phyloP scores from a whole-genome alignment of 306 rosid species.

The Dalbergia cochinchinensis region DNA sequence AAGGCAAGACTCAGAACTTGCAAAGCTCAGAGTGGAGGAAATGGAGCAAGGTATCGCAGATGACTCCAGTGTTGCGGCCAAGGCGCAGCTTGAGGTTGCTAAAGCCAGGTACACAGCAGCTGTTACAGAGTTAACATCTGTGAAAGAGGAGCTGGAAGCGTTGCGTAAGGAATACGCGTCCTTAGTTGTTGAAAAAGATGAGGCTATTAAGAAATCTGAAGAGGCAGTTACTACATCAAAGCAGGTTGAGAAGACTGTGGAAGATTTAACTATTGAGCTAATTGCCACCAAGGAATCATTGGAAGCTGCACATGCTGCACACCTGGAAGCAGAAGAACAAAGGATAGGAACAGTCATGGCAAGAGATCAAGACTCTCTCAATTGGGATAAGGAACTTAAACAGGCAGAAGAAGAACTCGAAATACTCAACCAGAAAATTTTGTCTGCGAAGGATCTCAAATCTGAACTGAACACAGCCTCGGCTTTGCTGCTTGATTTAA shows the following conservation, averaged over 20 bases:
- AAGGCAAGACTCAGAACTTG: constrained; percentile 94
- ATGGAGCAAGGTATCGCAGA: constrained; percentile 98
- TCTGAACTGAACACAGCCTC: constrained; percentile 73
- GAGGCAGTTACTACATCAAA: constrained; percentile 75
- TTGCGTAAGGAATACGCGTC: constrained; percentile 77
- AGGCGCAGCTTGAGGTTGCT: constrained; percentile 98
- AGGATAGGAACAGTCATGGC: constrained; percentile 94
- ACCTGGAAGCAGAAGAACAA: constrained; percentile 94
- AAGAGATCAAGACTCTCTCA: constrained; percentile 86
- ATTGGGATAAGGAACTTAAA: constrained; percentile 85
- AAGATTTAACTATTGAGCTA: constrained; percentile 89
- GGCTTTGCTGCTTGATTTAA: constrained; percentile 68
- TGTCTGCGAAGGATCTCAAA: constrained; percentile 75
- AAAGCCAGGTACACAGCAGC: constrained; percentile 85
- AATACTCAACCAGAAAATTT: constrained; percentile 73
- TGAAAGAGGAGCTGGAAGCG: constrained; percentile 74
- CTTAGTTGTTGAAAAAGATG: constrained; percentile 70
- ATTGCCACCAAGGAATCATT: constrained; percentile 82
- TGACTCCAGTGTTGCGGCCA: constrained; percentile 91
- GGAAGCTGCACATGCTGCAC: constrained; percentile 90
- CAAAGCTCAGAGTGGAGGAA: constrained; percentile 96
- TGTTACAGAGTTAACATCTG: constrained; percentile 69
- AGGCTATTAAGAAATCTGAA: constrained; percentile 73
- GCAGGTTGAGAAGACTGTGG: constrained; percentile 89
- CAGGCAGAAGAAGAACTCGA: constrained; percentile 77